Base-by-base conservation (phyloP, 352 stramenopile genomes). In the Globisporangium recalcitrans region DNA sequence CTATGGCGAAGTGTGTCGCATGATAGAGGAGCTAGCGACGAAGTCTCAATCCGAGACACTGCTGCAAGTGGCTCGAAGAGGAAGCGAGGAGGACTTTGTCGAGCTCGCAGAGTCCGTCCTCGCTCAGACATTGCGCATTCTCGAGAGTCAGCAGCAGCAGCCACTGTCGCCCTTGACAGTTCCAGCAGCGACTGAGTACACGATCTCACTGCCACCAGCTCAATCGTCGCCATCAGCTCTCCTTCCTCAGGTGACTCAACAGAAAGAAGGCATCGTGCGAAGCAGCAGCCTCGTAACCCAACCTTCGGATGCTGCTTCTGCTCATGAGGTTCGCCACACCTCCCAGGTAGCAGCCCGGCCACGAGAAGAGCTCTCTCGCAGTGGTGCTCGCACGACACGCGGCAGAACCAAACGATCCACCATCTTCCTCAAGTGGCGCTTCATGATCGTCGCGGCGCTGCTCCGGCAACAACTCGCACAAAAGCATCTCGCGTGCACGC, bases 401-500 rank as follows among this genome's bases (percentile, higher is more conserved):
- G 22, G 21, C 14, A 29, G 3, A 32, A 40, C n/a, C 34, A 51
- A 26, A 22, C 44, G 22, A 4, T 24, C 22, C 1, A 9, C 8
- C 2, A 22, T 65, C 8, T 61, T 54, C 31, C 52, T 46, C 26
- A 65, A 60, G 19, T 65, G 60, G 60, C 60, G 52, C 27, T 55
- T 36, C 42, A 13, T 65, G 27, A 24, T 61, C 31, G 10, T 22
- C 22, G 47, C n/a, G 21, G 26, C 24, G 13, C n/a, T 47, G 8
- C 14, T 64, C 7, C 42, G 47, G 22, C 42, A 42, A 21, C 56
- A 46, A 64, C 69, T 70, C 32, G 53, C 9, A n/a, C 68, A 13
- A 55, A 66, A 58, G 51, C 27, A 47, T 64, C 59, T 27, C 60
- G 67, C 60, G 24, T 71, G 38, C 58, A 75, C 51, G 8, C 62